Base-by-base conservation (phyloP, 768 basidiomycete genomes). In the Coprinopsis sp. region DNA sequence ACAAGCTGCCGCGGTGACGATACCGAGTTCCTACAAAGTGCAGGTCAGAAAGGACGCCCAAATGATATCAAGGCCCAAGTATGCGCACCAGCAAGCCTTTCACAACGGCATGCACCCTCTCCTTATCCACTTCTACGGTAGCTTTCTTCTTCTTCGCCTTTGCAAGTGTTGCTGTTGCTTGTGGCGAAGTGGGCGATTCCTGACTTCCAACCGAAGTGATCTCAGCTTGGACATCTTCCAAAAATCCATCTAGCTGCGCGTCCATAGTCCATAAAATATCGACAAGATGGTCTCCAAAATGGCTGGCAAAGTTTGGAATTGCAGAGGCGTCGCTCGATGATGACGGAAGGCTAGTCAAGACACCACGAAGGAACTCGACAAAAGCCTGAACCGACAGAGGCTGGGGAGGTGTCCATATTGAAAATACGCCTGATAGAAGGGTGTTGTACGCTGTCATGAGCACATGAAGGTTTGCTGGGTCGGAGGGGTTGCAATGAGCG, bases 231-330 rank as follows among this genome's bases (percentile, higher is more conserved):
- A 73, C 72, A 53, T 88, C 84, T 12, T 64, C 61, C 28, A 84
- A 53, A 23, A 81, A 62, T 56, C 90, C 88, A 47, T 92, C 90
- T 49, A 91, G 62, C 52, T 85, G 79, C 29, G 78, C 71, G 64
- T 92, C 91, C 36, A 87, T 62, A 16, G 87, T 76, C 91, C 91
- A 93, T 36, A 90, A 71, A 56, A 87, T 72, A 59, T 93, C 91
- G 18, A 93, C 76, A 2, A 92, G 67, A 37, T 79, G 63, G 54
- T 90, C 87, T 10, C 83, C 82, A 46, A 91, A 79, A 1, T 72
- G 54, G 1, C 65, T 51, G 3, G 64, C 66, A 51, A 14, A 4
- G 24, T 73, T 70, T 6, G 71, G 63, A 10, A 72, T 67, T 37
- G 69, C 63, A 30, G 77, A 76, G 7, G 75, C 71, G 6, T 79